These are phyloP conservation scores for Stagonosporopsis cucurbitacearum DNA, from an alignment of 2,329 filamentous ascomycete species.

Conservation along the genomic window DNA sequence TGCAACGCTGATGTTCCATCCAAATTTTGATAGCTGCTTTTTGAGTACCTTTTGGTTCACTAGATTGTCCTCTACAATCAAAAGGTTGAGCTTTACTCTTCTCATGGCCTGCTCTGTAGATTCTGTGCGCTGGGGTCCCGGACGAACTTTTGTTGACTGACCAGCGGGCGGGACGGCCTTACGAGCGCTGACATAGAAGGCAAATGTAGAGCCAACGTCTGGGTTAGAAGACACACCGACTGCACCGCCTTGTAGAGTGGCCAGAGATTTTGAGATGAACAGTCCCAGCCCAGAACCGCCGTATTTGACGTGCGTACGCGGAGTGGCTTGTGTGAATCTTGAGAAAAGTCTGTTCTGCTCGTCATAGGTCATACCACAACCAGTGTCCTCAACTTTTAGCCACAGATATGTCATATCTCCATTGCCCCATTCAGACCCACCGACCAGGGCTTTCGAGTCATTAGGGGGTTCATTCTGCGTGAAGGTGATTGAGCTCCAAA, in stretches of 20 bases:
- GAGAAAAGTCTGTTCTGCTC: slow-evolving; percentile 46
- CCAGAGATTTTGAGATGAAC: slow-evolving; percentile 50
- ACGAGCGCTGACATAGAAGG: slow-evolving; percentile 49
- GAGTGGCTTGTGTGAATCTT: slow-evolving; percentile 40
- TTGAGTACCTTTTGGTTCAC: slow-evolving; percentile 52
- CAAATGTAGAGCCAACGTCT: slow-evolving; percentile 47
- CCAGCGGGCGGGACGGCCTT: slow-evolving; percentile 22
- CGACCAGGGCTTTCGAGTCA: slow-evolving; percentile 11
- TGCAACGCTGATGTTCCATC: slow-evolving; percentile 47
- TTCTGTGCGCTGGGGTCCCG: slow-evolving; percentile 12
- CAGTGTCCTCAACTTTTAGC: slow-evolving; percentile 48
- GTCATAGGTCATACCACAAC: slow-evolving; percentile 47
- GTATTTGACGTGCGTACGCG: slow-evolving; percentile 46
- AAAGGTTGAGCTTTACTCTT: slow-evolving; percentile 28
- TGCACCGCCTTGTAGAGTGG: slow-evolving; percentile 47
- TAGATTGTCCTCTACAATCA: slow-evolving; percentile 50
- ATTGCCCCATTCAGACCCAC: slow-evolving; percentile 38
- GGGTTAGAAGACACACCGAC: slow-evolving; percentile 51
- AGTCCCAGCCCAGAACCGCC: slow-evolving; percentile 53
- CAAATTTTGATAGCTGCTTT: slow-evolving; percentile 47
- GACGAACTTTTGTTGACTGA: slow-evolving; percentile 12
- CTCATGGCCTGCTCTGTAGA: slow-evolving; percentile 34
- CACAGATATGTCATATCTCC: slow-evolving; percentile 46
- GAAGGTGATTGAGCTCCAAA: slow-evolving; percentile 28
- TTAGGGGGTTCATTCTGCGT: slow-evolving; percentile 10